phyloP scores from a whole-genome alignment of 225 moss, liverwort and hornwort species.

The Polytrichum commune region DNA sequence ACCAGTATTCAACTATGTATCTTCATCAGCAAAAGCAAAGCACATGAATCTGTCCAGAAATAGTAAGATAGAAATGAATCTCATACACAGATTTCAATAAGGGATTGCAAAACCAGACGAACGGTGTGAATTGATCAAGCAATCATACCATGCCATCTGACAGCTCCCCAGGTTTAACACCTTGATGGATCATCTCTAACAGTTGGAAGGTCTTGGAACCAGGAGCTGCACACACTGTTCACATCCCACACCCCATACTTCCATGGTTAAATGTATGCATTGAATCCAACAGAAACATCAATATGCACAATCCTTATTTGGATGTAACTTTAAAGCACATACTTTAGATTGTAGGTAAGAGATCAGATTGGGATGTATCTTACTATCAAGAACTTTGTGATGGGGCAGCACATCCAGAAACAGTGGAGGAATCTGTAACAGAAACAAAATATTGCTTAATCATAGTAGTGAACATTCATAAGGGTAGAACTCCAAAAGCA shows the following conservation, averaged over 20 bases:
- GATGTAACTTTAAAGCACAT: too few relatives aligned
- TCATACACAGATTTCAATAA: too few relatives aligned
- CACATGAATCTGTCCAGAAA: too few relatives aligned
- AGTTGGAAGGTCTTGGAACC: slow-evolving; percentile 95
- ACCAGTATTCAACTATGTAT: neutral
- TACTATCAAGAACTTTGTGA: slow-evolving; percentile 94
- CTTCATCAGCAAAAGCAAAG: too few relatives aligned
- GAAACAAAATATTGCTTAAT: neutral
- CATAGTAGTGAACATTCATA: neutral
- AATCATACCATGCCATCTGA: slow-evolving; percentile 79
- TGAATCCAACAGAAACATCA: neutral
- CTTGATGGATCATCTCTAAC: slow-evolving; percentile 88
- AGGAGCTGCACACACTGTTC: slow-evolving; percentile 92
- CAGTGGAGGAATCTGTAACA: slow-evolving; percentile 78
- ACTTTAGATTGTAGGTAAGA: neutral
- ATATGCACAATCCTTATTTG: too few relatives aligned
- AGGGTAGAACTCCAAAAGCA: neutral
- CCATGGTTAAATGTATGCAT: neutral
- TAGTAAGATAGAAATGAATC: too few relatives aligned
- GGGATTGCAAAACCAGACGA: neutral
- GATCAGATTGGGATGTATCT: slow-evolving; percentile 24
- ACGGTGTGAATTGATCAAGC: slow-evolving; percentile 1
- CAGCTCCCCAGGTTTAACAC: slow-evolving; percentile 57
- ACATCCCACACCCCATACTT: neutral
- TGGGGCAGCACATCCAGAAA: slow-evolving; percentile 80